Percentiles rank a stretch among this genome's conserved stretches.
Evolutionary conservation across 768 basidiomycete genomes (phyloP).

Genomic region (Tylopilus sp.): DNA sequence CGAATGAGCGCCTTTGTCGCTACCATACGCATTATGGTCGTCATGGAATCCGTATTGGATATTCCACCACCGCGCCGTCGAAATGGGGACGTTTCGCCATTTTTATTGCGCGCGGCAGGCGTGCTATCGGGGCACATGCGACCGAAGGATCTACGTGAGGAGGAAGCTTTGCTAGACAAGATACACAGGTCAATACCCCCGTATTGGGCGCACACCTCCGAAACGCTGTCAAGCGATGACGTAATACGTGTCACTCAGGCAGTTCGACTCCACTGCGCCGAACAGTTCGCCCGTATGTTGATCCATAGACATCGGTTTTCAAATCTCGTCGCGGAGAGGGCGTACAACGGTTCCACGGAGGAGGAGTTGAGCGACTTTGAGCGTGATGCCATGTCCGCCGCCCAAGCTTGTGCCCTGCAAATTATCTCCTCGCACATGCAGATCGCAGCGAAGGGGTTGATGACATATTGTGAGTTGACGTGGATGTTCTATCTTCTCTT

Average conservation of each 20-base stretch:
- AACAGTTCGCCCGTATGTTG: slow-evolving; percentile 83
- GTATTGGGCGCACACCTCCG: slow-evolving; percentile 77
- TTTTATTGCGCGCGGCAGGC: slow-evolving; percentile 67
- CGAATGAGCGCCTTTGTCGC: slow-evolving; percentile 80
- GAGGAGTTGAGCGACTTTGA: slow-evolving; percentile 68
- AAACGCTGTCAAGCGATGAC: slow-evolving; percentile 80
- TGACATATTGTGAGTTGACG: slow-evolving; percentile 83
- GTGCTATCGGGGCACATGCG: slow-evolving; percentile 61
- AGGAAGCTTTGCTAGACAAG: slow-evolving; percentile 78
- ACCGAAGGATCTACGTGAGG: slow-evolving; percentile 69
- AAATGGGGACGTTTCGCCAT: slow-evolving; percentile 65
- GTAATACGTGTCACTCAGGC: slow-evolving; percentile 89
- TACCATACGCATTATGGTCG: slow-evolving; percentile 75
- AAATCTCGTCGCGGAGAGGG: slow-evolving; percentile 69
- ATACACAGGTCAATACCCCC: slow-evolving; percentile 67
- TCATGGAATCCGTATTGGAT: slow-evolving; percentile 86
- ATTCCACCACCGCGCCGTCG: slow-evolving; percentile 63
- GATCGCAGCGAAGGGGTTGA: slow-evolving; percentile 81
- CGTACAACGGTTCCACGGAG: slow-evolving; percentile 38
- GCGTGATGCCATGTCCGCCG: slow-evolving; percentile 71
- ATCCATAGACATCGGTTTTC: slow-evolving; percentile 88
- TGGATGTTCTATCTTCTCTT: slow-evolving; percentile 1
- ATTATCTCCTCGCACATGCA: slow-evolving; percentile 82
- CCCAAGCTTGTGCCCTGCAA: slow-evolving; percentile 74
- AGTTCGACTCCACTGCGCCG: slow-evolving; percentile 80